Conservation (phyloP, 2,329 filamentous ascomycete genomes). For the Fusarium xyrophilum region DNA sequence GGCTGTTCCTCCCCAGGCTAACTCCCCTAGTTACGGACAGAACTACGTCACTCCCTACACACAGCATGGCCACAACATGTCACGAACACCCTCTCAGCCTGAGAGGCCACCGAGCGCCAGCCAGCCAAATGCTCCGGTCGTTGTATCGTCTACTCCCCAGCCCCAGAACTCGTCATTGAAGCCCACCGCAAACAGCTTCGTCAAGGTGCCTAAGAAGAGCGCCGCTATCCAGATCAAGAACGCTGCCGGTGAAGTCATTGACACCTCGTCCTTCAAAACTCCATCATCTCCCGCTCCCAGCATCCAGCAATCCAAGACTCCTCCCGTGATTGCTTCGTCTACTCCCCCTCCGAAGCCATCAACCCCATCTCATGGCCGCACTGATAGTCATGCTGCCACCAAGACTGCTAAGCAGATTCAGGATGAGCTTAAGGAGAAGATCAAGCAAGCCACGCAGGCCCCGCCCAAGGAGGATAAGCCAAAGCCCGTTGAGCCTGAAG, state of each 20-base stretch:
- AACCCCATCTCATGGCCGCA: conserved; percentile 71
- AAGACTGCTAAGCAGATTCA: conserved; percentile 85
- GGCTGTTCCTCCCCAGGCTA: conserved; percentile 49
- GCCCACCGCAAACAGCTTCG: conserved; percentile 53
- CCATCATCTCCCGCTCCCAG: conserved; percentile 64
- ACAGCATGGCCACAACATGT: conserved; percentile 74
- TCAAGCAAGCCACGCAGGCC: conserved; percentile 65
- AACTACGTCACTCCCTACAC: conserved; percentile 52
- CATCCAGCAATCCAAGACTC: conserved; percentile 66
- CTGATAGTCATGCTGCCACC: conserved; percentile 69
- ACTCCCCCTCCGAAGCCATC: conserved; percentile 81
- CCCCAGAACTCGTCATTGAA: conserved; percentile 68
- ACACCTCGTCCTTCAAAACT: conserved; percentile 67
- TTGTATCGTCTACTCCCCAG: conserved; percentile 67
- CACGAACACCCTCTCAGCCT: conserved; percentile 82
- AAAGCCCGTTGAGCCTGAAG: conserved; percentile 29
- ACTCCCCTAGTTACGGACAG: conserved; percentile 60
- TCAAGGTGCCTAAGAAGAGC: conserved; percentile 67
- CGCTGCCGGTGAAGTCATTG: conserved; percentile 77
- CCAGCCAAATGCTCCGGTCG: conserved; percentile 64
- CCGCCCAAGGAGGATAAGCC: conserved; percentile 44
- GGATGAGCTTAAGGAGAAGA: conserved; percentile 81
- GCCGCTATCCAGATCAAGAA: conserved; percentile 86
- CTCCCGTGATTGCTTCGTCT: conserved; percentile 75
- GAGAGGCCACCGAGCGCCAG: conserved; percentile 70